phyloP scores from a whole-genome alignment of 129 eudicot species.

The Calendula officinalis region DNA sequence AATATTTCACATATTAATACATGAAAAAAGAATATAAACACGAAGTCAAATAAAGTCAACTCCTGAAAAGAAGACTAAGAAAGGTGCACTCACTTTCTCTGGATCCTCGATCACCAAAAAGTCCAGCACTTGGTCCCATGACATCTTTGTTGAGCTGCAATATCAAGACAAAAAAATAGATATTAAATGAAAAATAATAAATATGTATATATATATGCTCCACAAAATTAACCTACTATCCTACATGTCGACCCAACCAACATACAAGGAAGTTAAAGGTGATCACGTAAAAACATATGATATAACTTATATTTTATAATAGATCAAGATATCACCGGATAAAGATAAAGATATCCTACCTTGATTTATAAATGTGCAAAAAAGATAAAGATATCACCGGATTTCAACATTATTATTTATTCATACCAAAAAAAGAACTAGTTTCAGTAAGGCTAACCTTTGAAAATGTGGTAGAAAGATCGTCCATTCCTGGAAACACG shows the following conservation, averaged over 20 bases:
- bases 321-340: too few species aligned
- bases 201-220: neutral
- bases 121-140: slow-evolving; percentile 58
- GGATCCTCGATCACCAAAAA: slow-evolving; percentile 54
- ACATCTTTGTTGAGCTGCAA: slow-evolving; percentile 62
- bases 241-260: too few species aligned
- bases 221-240: too few species aligned
- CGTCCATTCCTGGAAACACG: slow-evolving; percentile 57
- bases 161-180: slow-evolving; percentile 13
- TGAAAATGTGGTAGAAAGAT: slow-evolving; percentile 65
- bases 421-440: neutral
- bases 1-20: neutral
- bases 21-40: neutral
- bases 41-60: neutral
- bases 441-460: slow-evolving; percentile 51
- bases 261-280: too few species aligned
- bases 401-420: neutral
- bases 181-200: slow-evolving; percentile 6
- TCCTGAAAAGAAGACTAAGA: neutral
- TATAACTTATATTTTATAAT: too few species aligned
- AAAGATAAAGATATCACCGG: too few species aligned
- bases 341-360: too few species aligned
- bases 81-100: slow-evolving; percentile 73
- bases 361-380: too few species aligned
- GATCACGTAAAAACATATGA: too few species aligned